Percentiles rank a stretch among this genome's conserved stretches.
Evolutionary conservation across 1,284 basidiomycete species (phyloP).

Genomic region (Veloboletus limbatus): DNA sequence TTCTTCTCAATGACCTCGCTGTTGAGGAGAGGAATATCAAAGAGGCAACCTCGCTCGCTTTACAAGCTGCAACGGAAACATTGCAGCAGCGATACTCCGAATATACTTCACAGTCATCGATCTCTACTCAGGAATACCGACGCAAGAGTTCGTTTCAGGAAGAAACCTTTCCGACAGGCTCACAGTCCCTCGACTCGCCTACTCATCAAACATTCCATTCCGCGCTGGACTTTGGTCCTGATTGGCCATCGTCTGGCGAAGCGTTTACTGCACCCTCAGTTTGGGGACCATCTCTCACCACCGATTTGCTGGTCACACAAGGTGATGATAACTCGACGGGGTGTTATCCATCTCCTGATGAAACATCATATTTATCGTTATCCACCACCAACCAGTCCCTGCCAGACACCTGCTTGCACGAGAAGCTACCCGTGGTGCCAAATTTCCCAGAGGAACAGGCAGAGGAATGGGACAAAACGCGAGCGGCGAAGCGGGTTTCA

Average conservation of each 20-base stretch:
- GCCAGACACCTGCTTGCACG: constrained; percentile 33
- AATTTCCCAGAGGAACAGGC: constrained; percentile 61
- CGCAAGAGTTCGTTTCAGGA: constrained; percentile 21
- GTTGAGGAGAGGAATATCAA: constrained; percentile 71
- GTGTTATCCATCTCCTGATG: constrained; percentile 22
- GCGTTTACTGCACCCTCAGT: constrained; percentile 33
- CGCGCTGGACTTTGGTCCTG: constrained; percentile 53
- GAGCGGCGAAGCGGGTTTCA: constrained; percentile 79
- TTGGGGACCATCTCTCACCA: constrained; percentile 33
- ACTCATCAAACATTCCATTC: constrained; percentile 62
- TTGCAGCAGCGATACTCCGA: constrained; percentile 46
- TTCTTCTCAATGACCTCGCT: constrained; percentile 71
- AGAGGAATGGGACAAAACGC: constrained; percentile 82
- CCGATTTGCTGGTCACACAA: constrained; percentile 38
- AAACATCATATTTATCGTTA: constrained; percentile 28
- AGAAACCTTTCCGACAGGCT: constrained; percentile 25
- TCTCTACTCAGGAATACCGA: constrained; percentile 41
- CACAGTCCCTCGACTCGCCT: constrained; percentile 46
- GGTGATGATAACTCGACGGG: constrained; percentile 13
- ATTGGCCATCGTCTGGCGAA: constrained; percentile 45
- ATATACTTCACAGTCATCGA: constrained; percentile 35
- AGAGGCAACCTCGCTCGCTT: constrained; percentile 63
- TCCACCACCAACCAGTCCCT: constrained; percentile 33
- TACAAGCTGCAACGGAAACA: constrained; percentile 68
- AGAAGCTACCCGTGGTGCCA: constrained; percentile 44